Evolutionary conservation across 345 rosid genomes (phyloP).

Genomic region (Rhodamnia argentea): DNA sequence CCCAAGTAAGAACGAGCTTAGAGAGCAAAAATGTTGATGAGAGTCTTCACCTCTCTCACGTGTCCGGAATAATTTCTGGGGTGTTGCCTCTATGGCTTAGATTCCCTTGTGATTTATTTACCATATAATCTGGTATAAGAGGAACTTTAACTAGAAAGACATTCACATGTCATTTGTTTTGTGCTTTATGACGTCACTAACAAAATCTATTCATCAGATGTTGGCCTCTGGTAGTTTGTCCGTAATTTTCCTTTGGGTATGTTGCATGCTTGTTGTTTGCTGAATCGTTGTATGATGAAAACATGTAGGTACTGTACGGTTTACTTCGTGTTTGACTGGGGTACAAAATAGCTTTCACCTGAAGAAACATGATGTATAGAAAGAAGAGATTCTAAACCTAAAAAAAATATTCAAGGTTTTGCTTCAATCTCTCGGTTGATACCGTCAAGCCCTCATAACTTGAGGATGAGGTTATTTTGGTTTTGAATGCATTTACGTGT

Average conservation of each 20-base stretch:
- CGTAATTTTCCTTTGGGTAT: background rate
- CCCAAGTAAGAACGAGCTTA: background rate
- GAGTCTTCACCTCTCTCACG: background rate
- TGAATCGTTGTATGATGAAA: background rate
- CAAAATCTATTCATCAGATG: background rate
- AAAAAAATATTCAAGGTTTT: background rate
- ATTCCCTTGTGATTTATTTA: background rate
- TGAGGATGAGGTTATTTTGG: background rate
- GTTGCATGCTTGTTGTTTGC: background rate
- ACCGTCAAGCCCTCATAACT: background rate
- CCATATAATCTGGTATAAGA: background rate
- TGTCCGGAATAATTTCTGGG: background rate
- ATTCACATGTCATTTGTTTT: background rate
- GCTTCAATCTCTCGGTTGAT: background rate
- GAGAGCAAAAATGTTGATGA: background rate
- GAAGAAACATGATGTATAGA: background rate
- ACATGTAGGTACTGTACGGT: background rate
- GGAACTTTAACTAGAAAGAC: background rate
- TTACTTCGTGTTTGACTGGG: background rate
- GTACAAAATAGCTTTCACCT: background rate
- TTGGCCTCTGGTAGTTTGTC: background rate
- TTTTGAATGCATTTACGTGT: background rate
- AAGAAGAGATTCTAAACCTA: background rate
- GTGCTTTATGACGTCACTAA: background rate
- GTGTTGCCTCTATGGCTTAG: background rate